Percentiles rank a stretch among this genome's conserved stretches.
These are phyloP conservation scores for Sclerotinia spermophila DNA, from an alignment of 2,329 filamentous ascomycete genomes.

Conservation along the genomic window DNA sequence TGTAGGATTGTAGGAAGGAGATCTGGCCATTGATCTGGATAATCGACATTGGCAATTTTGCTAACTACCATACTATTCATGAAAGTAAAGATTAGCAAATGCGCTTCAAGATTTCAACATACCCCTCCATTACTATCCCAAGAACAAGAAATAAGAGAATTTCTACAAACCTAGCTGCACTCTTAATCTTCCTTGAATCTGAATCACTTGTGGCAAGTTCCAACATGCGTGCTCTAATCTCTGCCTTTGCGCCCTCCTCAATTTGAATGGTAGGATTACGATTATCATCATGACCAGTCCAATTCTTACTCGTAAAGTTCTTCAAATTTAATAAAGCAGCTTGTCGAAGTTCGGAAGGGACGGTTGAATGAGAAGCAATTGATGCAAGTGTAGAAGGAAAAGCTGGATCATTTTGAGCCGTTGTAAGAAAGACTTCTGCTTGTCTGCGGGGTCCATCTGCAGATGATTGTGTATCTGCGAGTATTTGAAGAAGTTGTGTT, in stretches of 20 bases:
- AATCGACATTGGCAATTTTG: constrained; percentile 91
- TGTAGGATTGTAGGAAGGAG: constrained; percentile 77
- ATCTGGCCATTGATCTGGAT: constrained; percentile 91
- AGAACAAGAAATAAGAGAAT: not conserved
- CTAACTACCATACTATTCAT: constrained; percentile 65
- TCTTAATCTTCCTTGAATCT: constrained; percentile 79
- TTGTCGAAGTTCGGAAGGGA: constrained; percentile 75
- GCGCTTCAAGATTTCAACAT: not conserved
- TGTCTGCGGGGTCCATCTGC: constrained; percentile 74
- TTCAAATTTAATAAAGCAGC: constrained; percentile 76
- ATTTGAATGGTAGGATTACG: constrained; percentile 53
- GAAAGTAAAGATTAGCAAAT: constrained; percentile 18
- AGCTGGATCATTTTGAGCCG: constrained; percentile 53
- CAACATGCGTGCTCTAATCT: constrained; percentile 70
- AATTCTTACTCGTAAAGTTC: constrained; percentile 78
- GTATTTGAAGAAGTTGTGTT: constrained; percentile 83
- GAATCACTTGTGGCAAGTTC: constrained; percentile 70
- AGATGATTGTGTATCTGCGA: constrained; percentile 79
- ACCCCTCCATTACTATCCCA: not conserved
- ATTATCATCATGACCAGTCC: constrained; percentile 73
- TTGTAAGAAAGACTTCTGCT: constrained; percentile 59
- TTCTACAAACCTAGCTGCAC: constrained; percentile 69
- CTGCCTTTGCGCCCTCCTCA: constrained; percentile 67
- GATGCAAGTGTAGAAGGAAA: constrained; percentile 78
- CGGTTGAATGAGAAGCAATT: constrained; percentile 71